Percentiles rank a stretch among this genome's conserved stretches.
Conservation (phyloP, 179 eudicot species). For the Beta macrorhiza region DNA sequence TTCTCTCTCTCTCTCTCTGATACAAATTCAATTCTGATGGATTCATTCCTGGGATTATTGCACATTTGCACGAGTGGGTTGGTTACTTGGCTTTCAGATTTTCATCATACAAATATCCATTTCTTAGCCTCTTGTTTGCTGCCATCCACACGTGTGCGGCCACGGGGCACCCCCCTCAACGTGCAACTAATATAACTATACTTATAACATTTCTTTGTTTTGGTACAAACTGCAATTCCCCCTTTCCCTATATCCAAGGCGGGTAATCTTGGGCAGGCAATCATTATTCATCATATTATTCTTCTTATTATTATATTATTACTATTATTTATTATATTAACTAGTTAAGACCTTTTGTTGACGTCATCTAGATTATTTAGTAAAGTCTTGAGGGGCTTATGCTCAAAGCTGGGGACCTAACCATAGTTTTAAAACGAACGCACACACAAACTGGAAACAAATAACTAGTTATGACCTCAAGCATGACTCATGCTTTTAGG, state of each 20-base stretch:
- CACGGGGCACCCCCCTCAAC: neutral
- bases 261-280: constrained; percentile 15
- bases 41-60: neutral
- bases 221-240: neutral
- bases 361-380: no score
- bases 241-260: constrained; percentile 11
- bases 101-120: neutral
- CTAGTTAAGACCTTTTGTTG: no score
- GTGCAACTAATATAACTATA: neutral
- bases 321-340: no score
- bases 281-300: neutral
- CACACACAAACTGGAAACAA: no score
- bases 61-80: constrained; percentile 23
- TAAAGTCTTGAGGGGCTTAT: no score
- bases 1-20: constrained; percentile 14
- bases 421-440: no score
- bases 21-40: neutral
- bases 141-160: constrained; percentile 8
- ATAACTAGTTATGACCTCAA: no score
- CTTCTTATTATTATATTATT: no score
- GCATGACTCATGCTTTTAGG: no score
- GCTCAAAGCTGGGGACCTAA: no score
- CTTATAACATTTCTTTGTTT: neutral
- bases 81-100: constrained; percentile 21
- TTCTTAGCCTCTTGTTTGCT: neutral